A percentile compares a stretch with the other conserved stretches of the same genome.
Conservation (phyloP, 2,329 filamentous ascomycete species). For the Byssochlamys sp. region DNA sequence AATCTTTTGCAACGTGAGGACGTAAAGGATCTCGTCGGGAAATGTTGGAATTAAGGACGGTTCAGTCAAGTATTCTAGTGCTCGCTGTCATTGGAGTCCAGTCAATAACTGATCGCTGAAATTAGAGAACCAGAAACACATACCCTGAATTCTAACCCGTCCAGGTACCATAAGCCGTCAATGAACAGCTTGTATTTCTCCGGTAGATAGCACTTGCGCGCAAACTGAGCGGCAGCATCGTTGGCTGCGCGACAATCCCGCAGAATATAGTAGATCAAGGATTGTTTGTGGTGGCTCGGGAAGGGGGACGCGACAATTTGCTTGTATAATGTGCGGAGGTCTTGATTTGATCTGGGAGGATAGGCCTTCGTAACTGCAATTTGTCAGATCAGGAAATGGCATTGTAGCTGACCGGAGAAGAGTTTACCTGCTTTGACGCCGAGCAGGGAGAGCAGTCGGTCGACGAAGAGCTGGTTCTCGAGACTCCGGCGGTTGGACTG, state of each 20-base stretch:
- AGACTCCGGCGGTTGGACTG: conserved; percentile 57
- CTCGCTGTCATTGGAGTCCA: conserved; percentile 37
- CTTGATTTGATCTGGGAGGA: conserved; percentile 60
- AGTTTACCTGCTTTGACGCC: conserved; percentile 57
- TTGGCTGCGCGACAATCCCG: conserved; percentile 57
- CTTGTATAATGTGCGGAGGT: conserved; percentile 60
- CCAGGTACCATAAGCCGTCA: conserved; percentile 71
- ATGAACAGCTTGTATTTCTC: conserved; percentile 71
- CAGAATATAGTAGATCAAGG: conserved; percentile 73
- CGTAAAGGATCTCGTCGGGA: conserved; percentile 67
- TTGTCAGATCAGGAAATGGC: background rate
- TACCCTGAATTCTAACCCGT: conserved; percentile 60
- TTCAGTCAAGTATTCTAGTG: conserved; percentile 67
- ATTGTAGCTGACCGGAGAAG: background rate
- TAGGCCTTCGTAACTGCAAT: conserved; percentile 53
- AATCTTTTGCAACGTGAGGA: conserved; percentile 52
- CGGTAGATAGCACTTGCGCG: conserved; percentile 56
- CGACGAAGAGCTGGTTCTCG: conserved; percentile 66
- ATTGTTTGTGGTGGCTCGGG: conserved; percentile 67
- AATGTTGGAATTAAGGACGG: conserved; percentile 73
- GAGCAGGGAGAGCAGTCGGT: conserved; percentile 62
- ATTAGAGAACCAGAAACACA: conserved; percentile 5
- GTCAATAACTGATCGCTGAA: conserved; percentile 6
- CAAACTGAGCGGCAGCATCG: conserved; percentile 50
- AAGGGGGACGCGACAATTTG: conserved; percentile 57